Base-by-base conservation (phyloP, 306 rosid species). In the Parietaria judaica region DNA sequence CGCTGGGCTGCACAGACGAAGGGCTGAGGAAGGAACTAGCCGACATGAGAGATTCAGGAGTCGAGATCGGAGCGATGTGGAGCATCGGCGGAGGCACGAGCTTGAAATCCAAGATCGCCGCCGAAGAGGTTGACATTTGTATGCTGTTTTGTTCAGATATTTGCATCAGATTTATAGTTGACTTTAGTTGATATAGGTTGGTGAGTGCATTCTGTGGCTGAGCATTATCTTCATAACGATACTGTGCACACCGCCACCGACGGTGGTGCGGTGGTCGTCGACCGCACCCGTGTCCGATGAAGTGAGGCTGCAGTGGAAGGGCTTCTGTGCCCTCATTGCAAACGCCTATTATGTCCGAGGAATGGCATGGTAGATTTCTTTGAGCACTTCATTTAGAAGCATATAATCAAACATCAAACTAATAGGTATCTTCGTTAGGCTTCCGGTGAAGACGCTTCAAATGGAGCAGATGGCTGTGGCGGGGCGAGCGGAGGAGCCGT, bases 371-470 rank as follows among this genome's bases (percentile, higher is more conserved):
- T 88, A 73, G 79, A 90, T 64, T 72, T 54, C 58, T 66, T 46
- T 61, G 11, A 11, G 36, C 52, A 23, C 39, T 8, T 57, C 3
- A 34, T 36, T 36, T 38, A 4, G 14, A 35, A 13, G 9, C 14
- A 4, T 0, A 7, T 16, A 35, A 8, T 14, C 13, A 7, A 23
- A 55, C 12, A 14, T 70, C 61, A 58, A 51, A 13, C 36, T 23
- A 23, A 23, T 23, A 1, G 31, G 6, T 57, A 35, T 70, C 77
- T 66, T 34, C 47, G 78, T 76, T 76, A 92, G 99, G 99, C 85
- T 92, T 68, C 99, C 99, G 0, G 96, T 88, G 45, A 92, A 88
- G 81, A 92, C 95, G 65, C 95, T 92, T 77, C 99, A 92, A 71
- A 83, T 92, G 11, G 99, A 92, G 79, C 99, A 92, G 71, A 77